These are phyloP conservation scores for Filosporella fistucella DNA, from an alignment of 495 filamentous ascomycete species.

Conservation along the genomic window DNA sequence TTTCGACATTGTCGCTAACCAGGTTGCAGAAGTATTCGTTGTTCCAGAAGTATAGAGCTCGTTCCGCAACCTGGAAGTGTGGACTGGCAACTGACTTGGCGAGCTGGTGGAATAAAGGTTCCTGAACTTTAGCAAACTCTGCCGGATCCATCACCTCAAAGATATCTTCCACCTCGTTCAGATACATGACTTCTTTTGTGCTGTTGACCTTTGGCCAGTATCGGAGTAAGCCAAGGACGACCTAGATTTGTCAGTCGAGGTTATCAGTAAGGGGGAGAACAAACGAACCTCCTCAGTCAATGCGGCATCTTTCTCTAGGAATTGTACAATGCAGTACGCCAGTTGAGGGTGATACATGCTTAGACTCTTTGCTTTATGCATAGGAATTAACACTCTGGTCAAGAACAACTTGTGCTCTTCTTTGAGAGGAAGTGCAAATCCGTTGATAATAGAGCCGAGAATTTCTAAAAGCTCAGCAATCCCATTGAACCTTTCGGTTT, in stretches of 20 bases:
- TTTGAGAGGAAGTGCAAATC: slow-evolving; percentile 94
- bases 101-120: slow-evolving; percentile 92
- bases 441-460: slow-evolving; percentile 98
- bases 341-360: slow-evolving; percentile 99
- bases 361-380: slow-evolving; percentile 97
- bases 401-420: slow-evolving; percentile 99
- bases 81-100: slow-evolving; percentile 98
- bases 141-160: slow-evolving; percentile 99
- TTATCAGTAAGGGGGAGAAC: not conserved
- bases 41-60: slow-evolving; percentile 99
- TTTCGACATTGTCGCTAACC: slow-evolving; percentile 97
- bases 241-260: slow-evolving; percentile 40
- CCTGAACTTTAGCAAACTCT: slow-evolving; percentile 98
- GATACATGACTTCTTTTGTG: slow-evolving; percentile 99
- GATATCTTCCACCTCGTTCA: slow-evolving; percentile 99
- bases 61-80: slow-evolving; percentile 98
- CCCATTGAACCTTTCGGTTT: slow-evolving; percentile 97
- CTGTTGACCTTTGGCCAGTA: slow-evolving; percentile 99
- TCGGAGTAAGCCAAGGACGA: slow-evolving; percentile 88
- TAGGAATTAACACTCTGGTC: slow-evolving; percentile 83
- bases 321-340: slow-evolving; percentile 99
- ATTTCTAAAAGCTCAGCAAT: slow-evolving; percentile 97
- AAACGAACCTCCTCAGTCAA: slow-evolving; percentile 85
- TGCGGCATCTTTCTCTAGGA: slow-evolving; percentile 95
- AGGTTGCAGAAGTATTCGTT: slow-evolving; percentile 99